These are phyloP conservation scores for Paraurostyla sp. DNA, from an alignment of 73 alveolate species.

Conservation along the genomic window DNA sequence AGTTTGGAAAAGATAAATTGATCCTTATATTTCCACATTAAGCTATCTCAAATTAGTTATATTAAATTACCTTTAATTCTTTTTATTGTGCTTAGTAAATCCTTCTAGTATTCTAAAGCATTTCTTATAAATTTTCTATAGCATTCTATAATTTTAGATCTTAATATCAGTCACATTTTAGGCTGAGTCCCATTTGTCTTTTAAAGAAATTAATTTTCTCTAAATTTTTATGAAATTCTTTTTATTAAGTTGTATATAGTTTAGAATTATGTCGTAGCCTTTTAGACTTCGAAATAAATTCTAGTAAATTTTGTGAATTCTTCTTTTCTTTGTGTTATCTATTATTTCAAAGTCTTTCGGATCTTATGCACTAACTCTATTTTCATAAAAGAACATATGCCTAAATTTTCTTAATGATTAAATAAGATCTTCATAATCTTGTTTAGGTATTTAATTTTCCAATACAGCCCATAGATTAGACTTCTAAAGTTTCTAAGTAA, in stretches of 20 bases:
- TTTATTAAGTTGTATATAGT: not conserved
- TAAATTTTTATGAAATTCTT: not conserved
- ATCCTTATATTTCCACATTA: conserved; percentile 42
- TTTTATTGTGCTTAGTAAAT: conserved; percentile 5
- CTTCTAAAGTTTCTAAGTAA: not conserved
- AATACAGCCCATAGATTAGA: conserved; percentile 5
- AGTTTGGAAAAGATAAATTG: not conserved
- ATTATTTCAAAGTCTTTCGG: not conserved
- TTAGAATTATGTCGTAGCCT: conserved; percentile 15
- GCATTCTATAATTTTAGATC: not conserved
- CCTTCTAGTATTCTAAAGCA: conserved; percentile 27
- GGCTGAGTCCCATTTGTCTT: not conserved
- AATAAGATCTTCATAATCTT: not conserved
- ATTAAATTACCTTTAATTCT: not conserved
- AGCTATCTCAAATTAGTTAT: not conserved
- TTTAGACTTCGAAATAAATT: conserved; percentile 11
- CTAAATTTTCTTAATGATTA: not conserved
- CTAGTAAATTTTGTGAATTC: not conserved
- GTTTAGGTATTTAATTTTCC: not conserved
- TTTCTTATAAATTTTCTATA: not conserved
- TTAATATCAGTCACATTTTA: not conserved
- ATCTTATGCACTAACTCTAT: not conserved
- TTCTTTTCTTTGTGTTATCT: not conserved
- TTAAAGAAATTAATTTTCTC: not conserved
- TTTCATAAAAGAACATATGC: not conserved